Conservation (phyloP, 768 basidiomycete species). For the Tricholoma sp. region DNA sequence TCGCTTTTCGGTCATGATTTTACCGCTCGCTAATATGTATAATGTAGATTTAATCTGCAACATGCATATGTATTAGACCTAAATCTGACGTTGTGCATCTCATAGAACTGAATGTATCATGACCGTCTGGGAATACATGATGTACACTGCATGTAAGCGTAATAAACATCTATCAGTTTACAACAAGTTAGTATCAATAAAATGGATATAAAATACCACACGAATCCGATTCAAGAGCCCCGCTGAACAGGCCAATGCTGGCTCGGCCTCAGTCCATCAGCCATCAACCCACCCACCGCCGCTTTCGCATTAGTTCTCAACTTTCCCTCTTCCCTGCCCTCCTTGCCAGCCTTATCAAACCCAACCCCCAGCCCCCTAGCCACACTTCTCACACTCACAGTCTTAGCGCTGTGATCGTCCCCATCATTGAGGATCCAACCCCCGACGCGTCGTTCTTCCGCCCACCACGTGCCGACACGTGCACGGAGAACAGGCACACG, state of each 20-base stretch:
- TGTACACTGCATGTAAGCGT: no score
- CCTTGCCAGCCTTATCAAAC: constrained; percentile 25
- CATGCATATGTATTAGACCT: no score
- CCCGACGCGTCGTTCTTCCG: constrained; percentile 47
- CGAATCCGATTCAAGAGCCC: neutral
- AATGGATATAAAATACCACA: neutral
- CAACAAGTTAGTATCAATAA: neutral
- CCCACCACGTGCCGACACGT: constrained; percentile 53
- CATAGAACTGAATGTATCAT: no score
- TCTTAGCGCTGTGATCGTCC: constrained; percentile 5
- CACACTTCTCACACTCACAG: constrained; percentile 34
- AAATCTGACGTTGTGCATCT: no score
- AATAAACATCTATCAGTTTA: no score
- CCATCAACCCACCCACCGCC: constrained; percentile 26
- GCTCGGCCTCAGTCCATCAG: constrained; percentile 26
- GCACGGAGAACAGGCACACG: constrained; percentile 44
- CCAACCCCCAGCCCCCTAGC: constrained; percentile 42
- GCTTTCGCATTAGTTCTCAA: constrained; percentile 28
- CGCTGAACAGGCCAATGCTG: constrained; percentile 21
- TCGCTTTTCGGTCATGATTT: neutral
- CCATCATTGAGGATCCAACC: constrained; percentile 42
- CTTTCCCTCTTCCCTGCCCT: constrained; percentile 23
- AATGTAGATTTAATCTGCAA: no score
- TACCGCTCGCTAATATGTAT: neutral
- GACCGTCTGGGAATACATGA: no score